Evolutionary conservation across 768 basidiomycete genomes (phyloP), one percentile per base, ranked within the genome.

Genomic region (Gloeophyllum trabeum): DNA sequence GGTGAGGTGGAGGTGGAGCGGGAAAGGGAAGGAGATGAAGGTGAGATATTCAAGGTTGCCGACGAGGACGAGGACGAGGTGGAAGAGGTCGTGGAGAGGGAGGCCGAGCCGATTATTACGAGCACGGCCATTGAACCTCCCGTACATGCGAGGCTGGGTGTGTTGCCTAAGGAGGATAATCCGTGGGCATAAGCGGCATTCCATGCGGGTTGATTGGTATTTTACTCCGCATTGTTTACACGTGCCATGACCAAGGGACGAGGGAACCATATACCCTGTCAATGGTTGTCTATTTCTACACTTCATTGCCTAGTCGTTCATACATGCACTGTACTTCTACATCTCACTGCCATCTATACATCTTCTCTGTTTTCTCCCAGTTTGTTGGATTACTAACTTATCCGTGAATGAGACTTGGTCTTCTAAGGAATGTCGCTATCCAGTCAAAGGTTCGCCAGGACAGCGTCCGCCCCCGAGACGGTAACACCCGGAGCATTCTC

Each of bases 1-100:
- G 54, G 64, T 18, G 68, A 70, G 51, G 63, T 67, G 12, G 70
- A 70, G 54, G 63, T 65, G 2, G 57, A 61, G 7, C 12, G 36
- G 20, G 12, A 12, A 10, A 10, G 20, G 7, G 13, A 21, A 7
- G 36, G 20, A 6, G 13, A 37, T 7, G 36, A 37, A 6, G 36
- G 20, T 21, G 36, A 37, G 16, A 10, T 32, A 10, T 32, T 32
- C 28, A 32, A 32, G 28, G 28, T 32, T 10, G 28, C 10, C 10
- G 28, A 32, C 16, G 16, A 16, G 10, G 28, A 32, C 16, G 28
- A 32, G 28, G 28, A 32, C 16, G 10, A 32, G 28, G 28, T 32
- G 10, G 16, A 10, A 32, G 28, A 16, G 10, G 28, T 10, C 16
- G 28, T 10, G 10, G 10, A 10, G 10, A 32, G 28, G 28, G 28